A percentile compares a stretch with the other conserved stretches of the same genome.
These are phyloP conservation scores for Chalciporus sp. DNA, from an alignment of 1,284 basidiomycete genomes.

Conservation along the genomic window DNA sequence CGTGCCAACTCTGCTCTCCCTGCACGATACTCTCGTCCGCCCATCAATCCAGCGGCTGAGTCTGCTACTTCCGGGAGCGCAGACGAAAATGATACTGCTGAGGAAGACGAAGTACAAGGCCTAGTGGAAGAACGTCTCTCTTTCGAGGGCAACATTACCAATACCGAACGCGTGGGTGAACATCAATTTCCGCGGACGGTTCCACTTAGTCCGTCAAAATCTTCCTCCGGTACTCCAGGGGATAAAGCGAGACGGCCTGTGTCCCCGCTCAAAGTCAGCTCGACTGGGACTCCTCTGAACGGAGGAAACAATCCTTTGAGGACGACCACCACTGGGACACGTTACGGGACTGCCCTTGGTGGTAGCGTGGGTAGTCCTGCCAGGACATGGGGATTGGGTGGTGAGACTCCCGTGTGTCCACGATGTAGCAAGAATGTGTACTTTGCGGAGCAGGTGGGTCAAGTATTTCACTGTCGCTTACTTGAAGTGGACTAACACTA, in stretches of 20 bases:
- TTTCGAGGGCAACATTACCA: slow-evolving; percentile 36
- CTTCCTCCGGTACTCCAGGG: slow-evolving; percentile 11
- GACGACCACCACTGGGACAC: slow-evolving; percentile 49
- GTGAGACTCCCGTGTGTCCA: slow-evolving; percentile 52
- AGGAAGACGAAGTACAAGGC: slow-evolving; percentile 30
- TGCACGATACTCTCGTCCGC: slow-evolving; percentile 34
- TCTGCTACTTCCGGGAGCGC: slow-evolving; percentile 1
- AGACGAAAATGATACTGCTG: slow-evolving; percentile 29
- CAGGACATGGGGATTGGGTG: slow-evolving; percentile 43
- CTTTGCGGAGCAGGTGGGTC: slow-evolving; percentile 61
- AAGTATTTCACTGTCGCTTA: not conserved
- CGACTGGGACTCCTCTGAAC: slow-evolving; percentile 24
- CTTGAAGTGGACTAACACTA: not conserved
- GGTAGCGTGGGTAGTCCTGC: slow-evolving; percentile 34
- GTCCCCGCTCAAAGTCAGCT: slow-evolving; percentile 27
- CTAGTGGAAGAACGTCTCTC: slow-evolving; percentile 24
- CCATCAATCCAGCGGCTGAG: slow-evolving; percentile 17
- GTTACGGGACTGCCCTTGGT: slow-evolving; percentile 51
- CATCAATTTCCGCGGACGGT: slow-evolving; percentile 42
- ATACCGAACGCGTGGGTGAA: slow-evolving; percentile 37
- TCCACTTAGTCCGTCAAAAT: slow-evolving; percentile 37
- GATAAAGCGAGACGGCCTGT: slow-evolving; percentile 20
- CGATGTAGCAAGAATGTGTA: slow-evolving; percentile 61
- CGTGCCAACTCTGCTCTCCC: slow-evolving; percentile 33
- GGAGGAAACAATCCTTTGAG: slow-evolving; percentile 34